These are phyloP conservation scores for Boletus semigastroideus DNA, from an alignment of 1,284 basidiomycete genomes.

Conservation along the genomic window DNA sequence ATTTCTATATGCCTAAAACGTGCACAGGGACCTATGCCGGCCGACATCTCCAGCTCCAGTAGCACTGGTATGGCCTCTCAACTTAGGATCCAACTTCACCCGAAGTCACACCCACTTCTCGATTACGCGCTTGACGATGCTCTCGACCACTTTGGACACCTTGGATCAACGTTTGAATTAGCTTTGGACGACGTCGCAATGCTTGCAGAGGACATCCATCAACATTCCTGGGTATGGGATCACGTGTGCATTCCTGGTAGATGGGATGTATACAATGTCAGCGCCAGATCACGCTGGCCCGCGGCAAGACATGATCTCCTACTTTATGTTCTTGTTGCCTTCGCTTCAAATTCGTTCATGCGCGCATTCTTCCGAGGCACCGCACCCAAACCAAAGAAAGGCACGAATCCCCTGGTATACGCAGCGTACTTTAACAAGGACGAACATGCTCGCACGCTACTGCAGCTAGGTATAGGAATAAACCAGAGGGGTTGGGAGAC, in stretches of 20 bases:
- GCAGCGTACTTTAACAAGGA: background rate
- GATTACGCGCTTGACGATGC: conserved; percentile 1
- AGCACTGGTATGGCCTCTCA: background rate
- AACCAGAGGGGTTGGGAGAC: background rate
- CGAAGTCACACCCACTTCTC: background rate
- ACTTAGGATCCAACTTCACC: background rate
- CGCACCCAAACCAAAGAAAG: background rate
- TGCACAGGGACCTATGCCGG: too few species aligned
- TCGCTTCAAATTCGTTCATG: background rate
- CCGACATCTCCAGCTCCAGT: background rate
- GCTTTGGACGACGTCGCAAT: background rate
- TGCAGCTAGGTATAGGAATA: background rate
- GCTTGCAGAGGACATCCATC: conserved; percentile 1
- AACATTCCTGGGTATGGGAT: conserved; percentile 1
- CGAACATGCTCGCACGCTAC: background rate
- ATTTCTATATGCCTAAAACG: background rate
- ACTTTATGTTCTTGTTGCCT: background rate
- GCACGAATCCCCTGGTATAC: conserved; percentile 3
- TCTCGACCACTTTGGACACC: background rate
- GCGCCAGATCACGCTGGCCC: background rate
- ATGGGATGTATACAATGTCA: background rate
- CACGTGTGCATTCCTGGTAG: background rate
- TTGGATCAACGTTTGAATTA: background rate
- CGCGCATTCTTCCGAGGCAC: background rate
- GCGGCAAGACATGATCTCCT: background rate